A percentile compares a stretch with the other conserved stretches of the same genome.
These are phyloP conservation scores for Hymenoscyphus infarciens DNA, from an alignment of 2,329 filamentous ascomycete species.

Conservation along the genomic window DNA sequence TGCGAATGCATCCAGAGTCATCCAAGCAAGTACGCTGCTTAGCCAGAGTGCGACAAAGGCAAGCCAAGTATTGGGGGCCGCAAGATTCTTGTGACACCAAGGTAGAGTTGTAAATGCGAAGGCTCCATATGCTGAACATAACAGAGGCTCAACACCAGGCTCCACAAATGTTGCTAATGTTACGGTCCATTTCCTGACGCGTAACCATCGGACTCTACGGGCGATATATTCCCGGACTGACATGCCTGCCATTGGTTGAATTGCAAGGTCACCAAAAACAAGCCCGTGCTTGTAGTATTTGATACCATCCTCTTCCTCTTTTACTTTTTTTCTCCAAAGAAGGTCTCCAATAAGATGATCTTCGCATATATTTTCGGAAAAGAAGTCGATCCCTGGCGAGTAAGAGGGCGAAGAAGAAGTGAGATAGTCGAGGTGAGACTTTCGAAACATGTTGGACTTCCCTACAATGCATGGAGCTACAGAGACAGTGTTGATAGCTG, in stretches of 20 bases:
- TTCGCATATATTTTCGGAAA: conserved; percentile 95
- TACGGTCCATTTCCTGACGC: conserved; percentile 93
- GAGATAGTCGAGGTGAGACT: conserved; percentile 78
- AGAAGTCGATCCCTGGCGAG: conserved; percentile 78
- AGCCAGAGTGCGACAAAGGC: conserved; percentile 66
- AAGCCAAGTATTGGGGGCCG: conserved; percentile 62
- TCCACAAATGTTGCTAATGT: conserved; percentile 85
- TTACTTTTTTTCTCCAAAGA: conserved; percentile 70
- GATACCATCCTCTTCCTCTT: conserved; percentile 41
- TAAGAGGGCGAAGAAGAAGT: conserved; percentile 43
- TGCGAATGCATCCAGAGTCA: conserved; percentile 67
- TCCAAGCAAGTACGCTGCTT: conserved; percentile 65
- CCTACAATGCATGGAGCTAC: conserved; percentile 92
- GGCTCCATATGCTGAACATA: conserved; percentile 78
- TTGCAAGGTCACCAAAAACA: conserved; percentile 78
- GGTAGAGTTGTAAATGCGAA: conserved; percentile 75
- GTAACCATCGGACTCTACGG: conserved; percentile 82
- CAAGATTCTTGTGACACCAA: conserved; percentile 51
- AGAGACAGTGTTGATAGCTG: conserved; percentile 89
- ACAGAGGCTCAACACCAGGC: conserved; percentile 82
- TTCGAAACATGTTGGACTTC: conserved; percentile 98
- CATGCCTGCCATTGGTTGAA: conserved; percentile 86
- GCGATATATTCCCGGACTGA: conserved; percentile 72
- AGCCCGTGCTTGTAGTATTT: conserved; percentile 75
- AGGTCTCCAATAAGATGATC: conserved; percentile 94